Percentiles rank a stretch among this genome's conserved stretches.
Evolutionary conservation across 768 basidiomycete genomes (phyloP).

Genomic region (Albatrellus ellisii): DNA sequence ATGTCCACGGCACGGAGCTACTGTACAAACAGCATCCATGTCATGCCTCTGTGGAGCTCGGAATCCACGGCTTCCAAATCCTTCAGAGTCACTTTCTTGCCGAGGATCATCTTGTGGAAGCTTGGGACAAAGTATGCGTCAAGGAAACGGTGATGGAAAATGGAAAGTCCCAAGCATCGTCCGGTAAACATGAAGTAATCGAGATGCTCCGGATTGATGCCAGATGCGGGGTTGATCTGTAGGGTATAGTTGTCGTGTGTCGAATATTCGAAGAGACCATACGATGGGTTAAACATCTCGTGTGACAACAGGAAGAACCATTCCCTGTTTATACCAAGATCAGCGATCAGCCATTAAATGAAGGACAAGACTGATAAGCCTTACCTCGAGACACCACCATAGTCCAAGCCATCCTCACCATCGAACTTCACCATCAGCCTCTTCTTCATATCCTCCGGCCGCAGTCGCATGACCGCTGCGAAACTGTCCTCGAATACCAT

Average conservation of each 20-base stretch:
- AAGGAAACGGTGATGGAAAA: slow-evolving; percentile 68
- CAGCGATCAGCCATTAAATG: neutral
- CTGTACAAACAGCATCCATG: slow-evolving; percentile 58
- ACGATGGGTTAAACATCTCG: slow-evolving; percentile 72
- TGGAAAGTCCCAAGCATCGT: slow-evolving; percentile 55
- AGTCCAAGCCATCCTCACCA: slow-evolving; percentile 70
- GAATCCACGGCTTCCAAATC: slow-evolving; percentile 64
- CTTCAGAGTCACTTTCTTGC: slow-evolving; percentile 41
- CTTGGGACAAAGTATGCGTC: slow-evolving; percentile 72
- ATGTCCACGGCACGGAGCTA: neutral
- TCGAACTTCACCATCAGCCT: slow-evolving; percentile 65
- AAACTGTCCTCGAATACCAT: slow-evolving; percentile 84
- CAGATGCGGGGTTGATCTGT: slow-evolving; percentile 67
- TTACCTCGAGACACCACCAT: slow-evolving; percentile 67
- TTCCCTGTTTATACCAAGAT: slow-evolving; percentile 36
- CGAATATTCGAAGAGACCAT: slow-evolving; percentile 75
- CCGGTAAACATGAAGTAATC: slow-evolving; percentile 80
- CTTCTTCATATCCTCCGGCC: slow-evolving; percentile 57
- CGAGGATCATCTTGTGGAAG: slow-evolving; percentile 69
- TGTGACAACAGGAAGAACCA: slow-evolving; percentile 83
- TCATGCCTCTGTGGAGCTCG: slow-evolving; percentile 53
- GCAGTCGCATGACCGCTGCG: slow-evolving; percentile 69
- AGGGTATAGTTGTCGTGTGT: slow-evolving; percentile 71
- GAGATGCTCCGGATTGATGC: slow-evolving; percentile 64
- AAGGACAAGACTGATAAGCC: slow-evolving; percentile 7